Conservation (phyloP, 306 rosid species). For the Acacia melanoxylon region DNA sequence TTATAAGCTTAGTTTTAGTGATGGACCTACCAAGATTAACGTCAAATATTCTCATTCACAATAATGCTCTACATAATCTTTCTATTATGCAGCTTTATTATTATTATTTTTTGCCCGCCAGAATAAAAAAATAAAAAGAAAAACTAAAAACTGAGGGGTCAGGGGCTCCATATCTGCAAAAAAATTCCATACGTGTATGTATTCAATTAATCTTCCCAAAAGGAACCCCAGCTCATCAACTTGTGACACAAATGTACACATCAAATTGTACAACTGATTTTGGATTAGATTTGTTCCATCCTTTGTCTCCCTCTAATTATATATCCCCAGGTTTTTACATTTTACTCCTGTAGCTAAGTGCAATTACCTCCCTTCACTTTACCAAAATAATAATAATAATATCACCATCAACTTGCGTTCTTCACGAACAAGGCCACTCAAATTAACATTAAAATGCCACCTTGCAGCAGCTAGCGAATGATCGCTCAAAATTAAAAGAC, state of each 20-base stretch:
- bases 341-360: not conserved
- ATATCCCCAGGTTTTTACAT: slow-evolving; percentile 26
- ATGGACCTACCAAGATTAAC: slow-evolving; percentile 50
- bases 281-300: slow-evolving; percentile 56
- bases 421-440: not conserved
- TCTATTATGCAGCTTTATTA: slow-evolving; percentile 4
- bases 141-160: not conserved
- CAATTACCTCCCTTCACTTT: slow-evolving; percentile 25
- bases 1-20: slow-evolving; percentile 30
- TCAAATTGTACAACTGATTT: slow-evolving; percentile 30
- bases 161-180: slow-evolving; percentile 27
- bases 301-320: slow-evolving; percentile 43
- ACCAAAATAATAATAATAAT: not conserved
- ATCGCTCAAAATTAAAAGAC: not conserved
- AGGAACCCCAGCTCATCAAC: slow-evolving; percentile 53
- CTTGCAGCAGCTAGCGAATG: slow-evolving; percentile 7
- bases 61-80: slow-evolving; percentile 39
- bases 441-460: slow-evolving; percentile 13
- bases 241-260: slow-evolving; percentile 40
- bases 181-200: not conserved
- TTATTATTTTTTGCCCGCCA: not conserved
- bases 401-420: not conserved
- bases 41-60: slow-evolving; percentile 40
- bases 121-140: slow-evolving; percentile 17
- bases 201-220: slow-evolving; percentile 3